Evolutionary conservation across 2,329 filamentous ascomycete species (phyloP), one percentile per base, ranked within the genome.

Genomic region (Penicillium sp.): DNA sequence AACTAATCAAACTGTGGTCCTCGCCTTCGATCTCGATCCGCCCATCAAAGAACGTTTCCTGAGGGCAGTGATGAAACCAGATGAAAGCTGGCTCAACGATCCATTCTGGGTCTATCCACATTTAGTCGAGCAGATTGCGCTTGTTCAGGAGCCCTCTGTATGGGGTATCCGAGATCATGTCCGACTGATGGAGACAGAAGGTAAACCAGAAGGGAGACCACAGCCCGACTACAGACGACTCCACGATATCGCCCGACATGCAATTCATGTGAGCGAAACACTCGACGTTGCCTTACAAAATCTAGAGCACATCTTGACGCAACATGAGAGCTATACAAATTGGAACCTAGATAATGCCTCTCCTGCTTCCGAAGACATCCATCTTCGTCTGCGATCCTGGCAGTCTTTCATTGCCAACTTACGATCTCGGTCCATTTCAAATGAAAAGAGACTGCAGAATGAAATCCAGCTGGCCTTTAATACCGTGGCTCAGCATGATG

Each of bases 391-490:
- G 2, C 59, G 61, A 33, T 61, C 68, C 13, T 58, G 67, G 27
- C 62, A 64, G 52, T 70, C 61, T 36, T 63, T 56, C 38, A 55
- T 68, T 17, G 38, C 35, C 29, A 62, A 68, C 49, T 52, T 70
- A 17, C 57, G 61, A n/a, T 62, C 60, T 23, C 68, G 69, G 9
- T 66, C 70, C 17, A 62, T 66, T 39, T 64, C 70, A 5, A 68
- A 73, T 42, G 65, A 70, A 39, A 69, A 68, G 53, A 62, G 71
- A 36, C 55, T 74, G 27, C 59, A 60, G 8, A 71, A 73, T 48
- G 70, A 74, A 55, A 70, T 73, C 25, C 67, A 68, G 45, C 58
- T 72, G 53, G 66, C 68, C 4, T 73, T 69, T 53, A 69, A 73
- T 50, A 62, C 64, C 5, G 66, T 73, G n/a, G 69, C 72, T 19